A percentile compares a stretch with the other conserved stretches of the same genome.
Evolutionary conservation across 441 rosid genomes (phyloP).

Genomic region (Eutrema salsugineum): DNA sequence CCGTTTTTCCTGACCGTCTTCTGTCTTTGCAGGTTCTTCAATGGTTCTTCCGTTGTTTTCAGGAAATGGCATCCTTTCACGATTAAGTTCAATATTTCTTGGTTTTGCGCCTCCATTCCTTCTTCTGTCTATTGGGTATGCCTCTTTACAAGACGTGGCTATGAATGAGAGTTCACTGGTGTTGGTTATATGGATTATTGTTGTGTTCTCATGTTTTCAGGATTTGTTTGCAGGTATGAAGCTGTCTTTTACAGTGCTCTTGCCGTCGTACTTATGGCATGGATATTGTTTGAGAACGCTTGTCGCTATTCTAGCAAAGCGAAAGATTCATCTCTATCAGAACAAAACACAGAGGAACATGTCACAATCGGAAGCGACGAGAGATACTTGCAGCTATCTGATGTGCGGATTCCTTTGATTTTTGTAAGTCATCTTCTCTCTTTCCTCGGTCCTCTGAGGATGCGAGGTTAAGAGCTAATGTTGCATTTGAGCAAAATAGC

Average conservation of each 20-base stretch:
- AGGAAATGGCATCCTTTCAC: constrained; percentile 61
- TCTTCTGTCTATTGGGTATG: constrained; percentile 89
- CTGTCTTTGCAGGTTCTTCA: constrained; percentile 58
- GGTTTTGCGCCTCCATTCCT: constrained; percentile 95
- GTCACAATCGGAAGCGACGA: constrained; percentile 45
- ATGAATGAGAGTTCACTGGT: neutral
- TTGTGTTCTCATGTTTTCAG: constrained; percentile 20
- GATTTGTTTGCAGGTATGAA: constrained; percentile 67
- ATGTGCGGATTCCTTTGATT: constrained; percentile 75
- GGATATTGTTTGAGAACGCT: constrained; percentile 84
- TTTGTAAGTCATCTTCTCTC: constrained; percentile 60
- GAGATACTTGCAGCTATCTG: constrained; percentile 84
- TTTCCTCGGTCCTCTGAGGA: neutral
- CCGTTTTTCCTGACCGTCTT: neutral
- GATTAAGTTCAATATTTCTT: constrained; percentile 82
- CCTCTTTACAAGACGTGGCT: neutral
- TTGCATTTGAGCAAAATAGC: neutral
- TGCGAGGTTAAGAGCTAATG: neutral
- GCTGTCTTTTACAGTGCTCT: constrained; percentile 93
- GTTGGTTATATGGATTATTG: constrained; percentile 2
- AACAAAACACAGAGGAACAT: constrained; percentile 37
- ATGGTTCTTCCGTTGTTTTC: constrained; percentile 87
- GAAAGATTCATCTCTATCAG: constrained; percentile 40
- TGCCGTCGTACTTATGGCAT: constrained; percentile 73
- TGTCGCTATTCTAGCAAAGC: constrained; percentile 45